Base-by-base conservation (phyloP, 2,329 filamentous ascomycete species). In the Arachnomyces sp. region DNA sequence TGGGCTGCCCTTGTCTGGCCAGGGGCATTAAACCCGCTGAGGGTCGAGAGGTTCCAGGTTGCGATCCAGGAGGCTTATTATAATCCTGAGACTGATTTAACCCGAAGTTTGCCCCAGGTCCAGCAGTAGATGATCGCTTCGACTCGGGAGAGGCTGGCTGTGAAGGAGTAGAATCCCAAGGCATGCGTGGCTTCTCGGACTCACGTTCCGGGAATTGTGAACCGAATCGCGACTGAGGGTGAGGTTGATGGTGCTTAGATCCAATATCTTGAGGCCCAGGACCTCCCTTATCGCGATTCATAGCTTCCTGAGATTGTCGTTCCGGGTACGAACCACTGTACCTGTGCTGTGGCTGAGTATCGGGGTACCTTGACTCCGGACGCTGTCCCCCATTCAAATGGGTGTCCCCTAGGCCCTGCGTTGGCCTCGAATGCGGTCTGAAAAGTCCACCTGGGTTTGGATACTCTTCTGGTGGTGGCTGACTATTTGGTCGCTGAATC, bases 71-170 rank as follows among this genome's bases (percentile, higher is more conserved):
- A 7, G 63, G 60, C 40, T 66, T 66, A 7, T 60, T 60, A 45
- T 66, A 65, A 43, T 54, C 63, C 39, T 65, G 63, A 39, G 65
- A 59, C 18, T 60, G 57, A 9, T 63, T 61, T 38, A 64, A 65
- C 0, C 61, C 62, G 48, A 63, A 65, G 2, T 46, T 50, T 0
- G 61, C 43, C 3, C 47, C 49, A 3, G 56, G 33, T 28, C 65
- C 62, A 4, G 54, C 47, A 2, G 53, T 49, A 4, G 53, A 50
- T 31, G 61, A 59, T 7, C 61, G 61, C 39, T 60, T 59, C 3
- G 48, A 46, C 42, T 66, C 63, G 1, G 63, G 63, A 4, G 63
- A 65, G 2, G 55, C 46, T 4, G 61, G 62, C 33, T 60, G 59
- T n/a, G 58, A 58, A 39, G 59, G 57, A 33, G 49, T 52, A 4